Conservation (phyloP, 108 stramenopile species). For the Pseudonitzschia multistriata region DNA sequence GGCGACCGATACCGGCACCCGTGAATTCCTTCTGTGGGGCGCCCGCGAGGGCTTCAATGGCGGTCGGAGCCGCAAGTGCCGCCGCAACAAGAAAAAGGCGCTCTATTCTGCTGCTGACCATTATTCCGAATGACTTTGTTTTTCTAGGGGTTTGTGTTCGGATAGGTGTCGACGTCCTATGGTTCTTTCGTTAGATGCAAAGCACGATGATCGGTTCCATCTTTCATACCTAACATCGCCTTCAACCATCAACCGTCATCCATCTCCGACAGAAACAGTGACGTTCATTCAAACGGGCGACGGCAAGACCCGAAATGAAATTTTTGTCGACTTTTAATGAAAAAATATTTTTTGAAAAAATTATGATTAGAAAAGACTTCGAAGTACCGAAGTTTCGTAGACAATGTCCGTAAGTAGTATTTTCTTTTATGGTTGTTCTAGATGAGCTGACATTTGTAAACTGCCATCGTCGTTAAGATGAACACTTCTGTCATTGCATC, state of each 20-base stretch:
- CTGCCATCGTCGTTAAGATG: too few relatives aligned
- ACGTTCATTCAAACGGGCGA: conserved; percentile 2
- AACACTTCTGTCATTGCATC: too few relatives aligned
- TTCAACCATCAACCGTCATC: conserved; percentile 2
- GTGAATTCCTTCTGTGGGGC: conserved; percentile 14
- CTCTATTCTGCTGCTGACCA: conserved; percentile 3
- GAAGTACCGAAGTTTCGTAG: too few relatives aligned
- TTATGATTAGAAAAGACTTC: too few relatives aligned
- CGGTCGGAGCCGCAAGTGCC: not conserved
- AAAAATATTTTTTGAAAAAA: too few relatives aligned
- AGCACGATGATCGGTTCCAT: too few relatives aligned
- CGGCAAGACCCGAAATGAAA: not conserved
- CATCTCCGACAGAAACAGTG: not conserved
- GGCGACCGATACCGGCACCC: conserved; percentile 75
- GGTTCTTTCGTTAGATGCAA: not conserved
- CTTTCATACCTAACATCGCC: not conserved
- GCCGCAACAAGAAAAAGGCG: not conserved
- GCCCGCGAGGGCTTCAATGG: not conserved
- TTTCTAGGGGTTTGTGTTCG: too few relatives aligned
- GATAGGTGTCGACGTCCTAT: too few relatives aligned
- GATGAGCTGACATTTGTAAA: too few relatives aligned
- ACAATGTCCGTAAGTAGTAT: too few relatives aligned
- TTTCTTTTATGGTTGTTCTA: too few relatives aligned
- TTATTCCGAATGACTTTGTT: not conserved
- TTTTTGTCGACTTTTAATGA: not conserved